Conservation (phyloP, 805 yeast genomes). For the Starmerella bombi region DNA sequence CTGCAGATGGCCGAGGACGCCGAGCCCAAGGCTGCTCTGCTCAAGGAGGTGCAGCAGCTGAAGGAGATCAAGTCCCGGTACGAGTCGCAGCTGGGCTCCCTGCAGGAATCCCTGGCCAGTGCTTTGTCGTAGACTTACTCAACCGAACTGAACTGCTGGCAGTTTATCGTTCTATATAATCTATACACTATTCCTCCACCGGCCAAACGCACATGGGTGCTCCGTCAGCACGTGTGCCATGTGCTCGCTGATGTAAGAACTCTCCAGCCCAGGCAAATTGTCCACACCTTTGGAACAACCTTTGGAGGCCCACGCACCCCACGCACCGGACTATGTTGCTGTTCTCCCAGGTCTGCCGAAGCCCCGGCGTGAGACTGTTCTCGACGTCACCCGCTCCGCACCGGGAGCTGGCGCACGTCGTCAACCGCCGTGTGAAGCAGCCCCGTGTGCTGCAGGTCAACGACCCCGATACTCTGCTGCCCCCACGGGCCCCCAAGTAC, state of each 20-base stretch:
- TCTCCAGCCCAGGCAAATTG: no score
- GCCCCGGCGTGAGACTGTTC: constrained; percentile 7
- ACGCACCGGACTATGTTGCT: neutral
- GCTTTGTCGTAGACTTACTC: constrained; percentile 1
- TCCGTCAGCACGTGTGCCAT: no score
- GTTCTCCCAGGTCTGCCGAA: neutral
- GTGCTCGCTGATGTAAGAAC: no score
- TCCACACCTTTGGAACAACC: no score
- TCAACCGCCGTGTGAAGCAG: constrained; percentile 21
- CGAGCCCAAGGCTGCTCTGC: constrained; percentile 7
- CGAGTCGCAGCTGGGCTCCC: constrained; percentile 19
- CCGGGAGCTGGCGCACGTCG: constrained; percentile 23
- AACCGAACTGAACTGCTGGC: neutral
- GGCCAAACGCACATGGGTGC: neutral
- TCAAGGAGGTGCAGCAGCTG: constrained; percentile 12
- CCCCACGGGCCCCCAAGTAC: constrained; percentile 31
- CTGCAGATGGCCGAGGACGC: constrained; percentile 5
- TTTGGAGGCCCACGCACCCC: no score
- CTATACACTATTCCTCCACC: neutral
- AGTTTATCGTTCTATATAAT: neutral
- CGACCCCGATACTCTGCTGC: constrained; percentile 32
- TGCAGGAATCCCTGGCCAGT: constrained; percentile 21
- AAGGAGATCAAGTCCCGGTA: constrained; percentile 18
- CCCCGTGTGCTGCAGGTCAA: constrained; percentile 35
- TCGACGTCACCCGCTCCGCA: constrained; percentile 11